Base-by-base conservation (phyloP, 2,329 filamentous ascomycete genomes). In the Fusarium praegraminearum region DNA sequence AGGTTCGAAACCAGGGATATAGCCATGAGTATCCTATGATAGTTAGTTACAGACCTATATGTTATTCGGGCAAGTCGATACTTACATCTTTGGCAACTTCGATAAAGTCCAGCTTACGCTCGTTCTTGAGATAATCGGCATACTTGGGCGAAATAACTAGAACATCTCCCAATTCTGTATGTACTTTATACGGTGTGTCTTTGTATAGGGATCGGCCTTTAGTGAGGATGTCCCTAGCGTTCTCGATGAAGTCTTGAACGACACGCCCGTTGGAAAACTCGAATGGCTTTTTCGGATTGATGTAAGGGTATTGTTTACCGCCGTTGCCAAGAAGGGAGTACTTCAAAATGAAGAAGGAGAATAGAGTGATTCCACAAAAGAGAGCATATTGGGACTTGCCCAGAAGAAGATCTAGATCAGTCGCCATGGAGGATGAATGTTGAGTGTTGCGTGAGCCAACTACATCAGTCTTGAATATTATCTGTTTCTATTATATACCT, bases 101-200 rank as follows among this genome's bases (percentile, higher is more conserved):
- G 1, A 0, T 0, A 22, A 62, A 62, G 26, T 62, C 28, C 3
- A 62, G 15, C 4, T 54, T 20, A 12, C 41, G 43, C 3, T 54
- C 32, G 5, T 22, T 45, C 18, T 35, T 62, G 5, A 62, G 15
- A 1, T 26, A 12, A n/a, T 62, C 59, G 2, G 35, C 8, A 5
- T 18, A 62, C 22, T 45, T 3, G 1, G 56, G 59, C 2, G 59
- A 56, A 10, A 62, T 62, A 1, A 62, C 26, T 9, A 62, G 6
- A 2, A 61, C 57, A 3, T 46, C 26, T 2, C 59, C 59, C 33
- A 46, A 45, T 5, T 62, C 56, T 4, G 59, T 62, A 10, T 61
- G 16, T 4, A 40, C 45, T 5, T 57, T 61, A 3, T 61, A 62
- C 0, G 28, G 59, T 3, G 22, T 46, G 10, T 38, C 20, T 1